A percentile compares a stretch with the other conserved stretches of the same genome.
Evolutionary conservation across 805 yeast genomes (phyloP).

Genomic region (Scheffersomyces ergatensis): DNA sequence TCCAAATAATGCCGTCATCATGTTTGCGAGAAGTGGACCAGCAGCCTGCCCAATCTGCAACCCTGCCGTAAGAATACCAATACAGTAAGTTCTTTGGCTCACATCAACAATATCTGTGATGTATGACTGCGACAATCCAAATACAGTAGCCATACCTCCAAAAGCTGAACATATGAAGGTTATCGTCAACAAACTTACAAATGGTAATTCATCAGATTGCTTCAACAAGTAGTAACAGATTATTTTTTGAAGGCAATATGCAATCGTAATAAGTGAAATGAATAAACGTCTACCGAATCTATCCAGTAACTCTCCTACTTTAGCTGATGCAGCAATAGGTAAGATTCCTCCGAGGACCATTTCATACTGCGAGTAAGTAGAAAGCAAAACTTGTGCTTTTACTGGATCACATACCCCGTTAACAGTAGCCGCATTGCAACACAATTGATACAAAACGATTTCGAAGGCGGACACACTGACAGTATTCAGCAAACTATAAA

Average conservation of each 20-base stretch:
- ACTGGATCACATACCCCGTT: constrained; percentile 24
- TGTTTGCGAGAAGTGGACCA: constrained; percentile 58
- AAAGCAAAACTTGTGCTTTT: constrained; percentile 32
- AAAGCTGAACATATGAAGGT: constrained; percentile 45
- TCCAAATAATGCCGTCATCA: too few relatives aligned
- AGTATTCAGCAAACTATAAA: constrained; percentile 40
- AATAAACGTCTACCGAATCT: constrained; percentile 29
- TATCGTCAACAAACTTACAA: constrained; percentile 32
- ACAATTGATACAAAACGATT: constrained; percentile 23
- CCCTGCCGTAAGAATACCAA: constrained; percentile 55
- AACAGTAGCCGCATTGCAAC: constrained; percentile 16
- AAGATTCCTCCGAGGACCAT: constrained; percentile 41
- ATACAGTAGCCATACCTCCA: constrained; percentile 55
- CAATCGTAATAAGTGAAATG: constrained; percentile 7
- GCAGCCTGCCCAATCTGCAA: constrained; percentile 53
- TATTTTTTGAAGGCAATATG: constrained; percentile 1
- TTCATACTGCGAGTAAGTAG: constrained; percentile 44
- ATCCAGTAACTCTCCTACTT: constrained; percentile 32
- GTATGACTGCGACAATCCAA: constrained; percentile 61
- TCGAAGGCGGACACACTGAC: constrained; percentile 40
- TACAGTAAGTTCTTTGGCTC: constrained; percentile 46
- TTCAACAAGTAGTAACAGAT: constrained; percentile 10
- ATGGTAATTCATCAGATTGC: constrained; percentile 22
- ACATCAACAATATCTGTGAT: constrained; percentile 67
- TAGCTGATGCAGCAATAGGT: constrained; percentile 49